Evolutionary conservation across 2,329 filamentous ascomycete genomes (phyloP).

Genomic region (Pseudogymnoascus sp.): DNA sequence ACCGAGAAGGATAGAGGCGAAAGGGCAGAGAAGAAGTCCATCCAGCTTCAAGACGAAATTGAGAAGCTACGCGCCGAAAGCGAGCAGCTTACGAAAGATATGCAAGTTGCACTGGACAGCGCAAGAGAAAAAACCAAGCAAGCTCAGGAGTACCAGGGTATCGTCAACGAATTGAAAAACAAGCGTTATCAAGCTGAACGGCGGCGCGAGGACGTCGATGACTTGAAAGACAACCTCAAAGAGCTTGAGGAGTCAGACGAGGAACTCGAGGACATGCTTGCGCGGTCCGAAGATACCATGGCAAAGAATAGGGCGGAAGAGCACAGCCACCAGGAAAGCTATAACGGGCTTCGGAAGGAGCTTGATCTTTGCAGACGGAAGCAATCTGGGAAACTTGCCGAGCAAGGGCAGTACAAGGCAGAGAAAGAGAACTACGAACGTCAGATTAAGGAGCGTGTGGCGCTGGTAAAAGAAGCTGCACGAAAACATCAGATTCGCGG

Average conservation of each 20-base stretch:
- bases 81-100: constrained; percentile 50
- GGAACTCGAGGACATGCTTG: constrained; percentile 62
- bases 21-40: constrained; percentile 57
- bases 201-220: constrained; percentile 62
- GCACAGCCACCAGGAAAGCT: constrained; percentile 55
- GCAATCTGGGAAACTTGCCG: constrained; percentile 48
- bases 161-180: constrained; percentile 67
- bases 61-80: constrained; percentile 53
- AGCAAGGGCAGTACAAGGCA: constrained; percentile 73
- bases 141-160: constrained; percentile 64
- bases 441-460: constrained; percentile 63
- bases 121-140: constrained; percentile 63
- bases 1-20: constrained; percentile 79
- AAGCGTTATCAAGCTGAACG: constrained; percentile 69
- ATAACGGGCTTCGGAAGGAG: constrained; percentile 54
- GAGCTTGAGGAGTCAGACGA: constrained; percentile 74
- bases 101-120: constrained; percentile 47
- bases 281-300: constrained; percentile 72
- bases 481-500: constrained; percentile 72
- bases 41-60: constrained; percentile 59
- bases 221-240: constrained; percentile 64
- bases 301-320: constrained; percentile 56
- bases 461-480: constrained; percentile 72
- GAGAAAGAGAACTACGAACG: constrained; percentile 82
- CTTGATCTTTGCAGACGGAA: constrained; percentile 39